Evolutionary conservation across 768 basidiomycete species (phyloP), one percentile per base, ranked within the genome.

Genomic region (Lentinula sp.): DNA sequence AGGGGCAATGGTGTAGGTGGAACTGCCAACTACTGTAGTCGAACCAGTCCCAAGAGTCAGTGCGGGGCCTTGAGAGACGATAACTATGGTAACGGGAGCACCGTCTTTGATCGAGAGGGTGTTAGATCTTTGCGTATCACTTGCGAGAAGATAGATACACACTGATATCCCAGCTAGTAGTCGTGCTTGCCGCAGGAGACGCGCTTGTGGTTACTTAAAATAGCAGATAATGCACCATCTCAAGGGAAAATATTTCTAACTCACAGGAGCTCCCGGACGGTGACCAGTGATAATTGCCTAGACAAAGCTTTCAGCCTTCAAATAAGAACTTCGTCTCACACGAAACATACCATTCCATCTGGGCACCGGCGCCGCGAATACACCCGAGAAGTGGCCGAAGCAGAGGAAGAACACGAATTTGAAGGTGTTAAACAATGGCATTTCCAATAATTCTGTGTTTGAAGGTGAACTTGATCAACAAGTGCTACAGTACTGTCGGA

Each of bases 361-460:
- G 23, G n/a, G 56, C 16, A 57, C 15, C 15, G 42, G 57, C 39
- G 45, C 28, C 37, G 48, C 28, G 15, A 49, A 59, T 32, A 36
- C 46, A 59, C 57, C 42, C 57, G 28, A 48, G 33, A 59, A 37
- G 45, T 32, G 20, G 46, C 46, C 37, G 42, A 59, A 39, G 43
- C 57, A 59, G 48, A 46, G 45, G 56, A 57, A 39, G 6, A 59
- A 50, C 43, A 59, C 33, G 57, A 59, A 35, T 35, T 46, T 18
- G 45, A 57, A 36, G 9, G 18, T 23, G 23, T 15, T 32, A 20
- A 33, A 57, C 45, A 23, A 39, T 35, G 9, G 51, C 56, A 57
- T 57, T 43, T 43, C 45, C 45, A 23, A 57, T 18, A 46, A 57
- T 46, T 43, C 56, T 36, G 43, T 46, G 37, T 33, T 32, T 35